These are phyloP conservation scores for Kingdonia uniflora DNA, from an alignment of 164 flowering plant genomes.

Conservation along the genomic window DNA sequence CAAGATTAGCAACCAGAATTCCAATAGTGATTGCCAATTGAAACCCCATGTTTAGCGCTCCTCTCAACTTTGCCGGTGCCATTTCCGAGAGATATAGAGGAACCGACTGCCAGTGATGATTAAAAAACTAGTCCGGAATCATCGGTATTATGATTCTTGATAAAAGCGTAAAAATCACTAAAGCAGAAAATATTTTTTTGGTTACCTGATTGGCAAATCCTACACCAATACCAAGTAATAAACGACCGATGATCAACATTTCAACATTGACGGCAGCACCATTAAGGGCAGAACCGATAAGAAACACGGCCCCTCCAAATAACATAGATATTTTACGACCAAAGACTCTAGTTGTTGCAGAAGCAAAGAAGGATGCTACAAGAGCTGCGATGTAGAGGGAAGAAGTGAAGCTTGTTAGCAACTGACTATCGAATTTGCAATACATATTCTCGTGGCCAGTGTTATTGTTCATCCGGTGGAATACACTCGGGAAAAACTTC, in stretches of 20 bases:
- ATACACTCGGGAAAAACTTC: slow-evolving; percentile 17
- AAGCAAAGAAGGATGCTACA: slow-evolving; percentile 18
- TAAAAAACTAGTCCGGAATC: not conserved
- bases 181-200: not conserved
- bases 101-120: not conserved
- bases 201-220: slow-evolving; percentile 23
- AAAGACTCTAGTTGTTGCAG: slow-evolving; percentile 16
- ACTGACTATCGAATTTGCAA: slow-evolving; percentile 20
- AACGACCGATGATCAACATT: slow-evolving; percentile 22
- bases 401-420: slow-evolving; percentile 16
- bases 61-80: slow-evolving; percentile 10
- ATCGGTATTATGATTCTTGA: not conserved
- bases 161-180: not conserved
- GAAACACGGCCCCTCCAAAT: slow-evolving; percentile 15
- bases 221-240: slow-evolving; percentile 22
- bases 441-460: slow-evolving; percentile 7
- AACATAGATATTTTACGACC: slow-evolving; percentile 18
- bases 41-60: slow-evolving; percentile 10
- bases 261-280: slow-evolving; percentile 14
- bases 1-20: slow-evolving; percentile 10
- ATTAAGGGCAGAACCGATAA: slow-evolving; percentile 15
- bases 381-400: slow-evolving; percentile 20
- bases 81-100: slow-evolving; percentile 11
- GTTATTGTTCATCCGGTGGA: slow-evolving; percentile 5
- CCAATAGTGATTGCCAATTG: slow-evolving; percentile 15